These are phyloP conservation scores for Sindora glabra DNA, from an alignment of 306 rosid genomes.

Conservation along the genomic window DNA sequence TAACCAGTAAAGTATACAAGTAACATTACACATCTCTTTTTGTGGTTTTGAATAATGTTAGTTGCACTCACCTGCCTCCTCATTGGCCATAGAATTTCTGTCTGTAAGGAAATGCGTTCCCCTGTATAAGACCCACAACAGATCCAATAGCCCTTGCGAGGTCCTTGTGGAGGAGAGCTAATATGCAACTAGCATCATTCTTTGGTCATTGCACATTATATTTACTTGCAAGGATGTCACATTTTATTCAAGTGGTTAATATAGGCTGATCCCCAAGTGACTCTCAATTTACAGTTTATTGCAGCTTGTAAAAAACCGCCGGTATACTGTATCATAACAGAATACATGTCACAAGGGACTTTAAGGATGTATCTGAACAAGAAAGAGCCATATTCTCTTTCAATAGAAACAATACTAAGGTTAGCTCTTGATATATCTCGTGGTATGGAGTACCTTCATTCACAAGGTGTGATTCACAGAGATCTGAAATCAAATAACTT, in stretches of 20 bases:
- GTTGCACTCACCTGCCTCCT: no score
- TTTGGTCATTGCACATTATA: background rate
- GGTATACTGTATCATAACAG: constrained; percentile 90
- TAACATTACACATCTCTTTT: no score
- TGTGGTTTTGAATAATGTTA: no score
- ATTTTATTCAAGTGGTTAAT: background rate
- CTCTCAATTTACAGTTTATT: constrained; percentile 56
- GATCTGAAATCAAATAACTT: constrained; percentile 86
- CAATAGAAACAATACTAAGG: constrained; percentile 79
- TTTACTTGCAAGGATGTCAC: background rate
- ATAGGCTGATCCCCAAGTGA: constrained; percentile 1
- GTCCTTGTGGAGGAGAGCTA: no score
- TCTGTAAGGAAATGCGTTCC: no score
- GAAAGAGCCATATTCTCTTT: constrained; percentile 94
- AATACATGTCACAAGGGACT: constrained; percentile 98
- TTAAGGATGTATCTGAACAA: constrained; percentile 96
- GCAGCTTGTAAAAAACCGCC: constrained; percentile 99
- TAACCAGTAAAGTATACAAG: no score
- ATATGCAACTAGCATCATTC: background rate
- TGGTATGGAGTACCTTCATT: constrained; percentile 97
- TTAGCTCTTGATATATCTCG: constrained; percentile 93
- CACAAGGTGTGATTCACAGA: constrained; percentile 95
- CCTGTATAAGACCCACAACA: no score
- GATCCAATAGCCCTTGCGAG: no score
- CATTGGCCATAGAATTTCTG: no score